Evolutionary conservation across 2,329 filamentous ascomycete genomes (phyloP), one percentile per base, ranked within the genome.

Genomic region (Colletotrichum eleusines): DNA sequence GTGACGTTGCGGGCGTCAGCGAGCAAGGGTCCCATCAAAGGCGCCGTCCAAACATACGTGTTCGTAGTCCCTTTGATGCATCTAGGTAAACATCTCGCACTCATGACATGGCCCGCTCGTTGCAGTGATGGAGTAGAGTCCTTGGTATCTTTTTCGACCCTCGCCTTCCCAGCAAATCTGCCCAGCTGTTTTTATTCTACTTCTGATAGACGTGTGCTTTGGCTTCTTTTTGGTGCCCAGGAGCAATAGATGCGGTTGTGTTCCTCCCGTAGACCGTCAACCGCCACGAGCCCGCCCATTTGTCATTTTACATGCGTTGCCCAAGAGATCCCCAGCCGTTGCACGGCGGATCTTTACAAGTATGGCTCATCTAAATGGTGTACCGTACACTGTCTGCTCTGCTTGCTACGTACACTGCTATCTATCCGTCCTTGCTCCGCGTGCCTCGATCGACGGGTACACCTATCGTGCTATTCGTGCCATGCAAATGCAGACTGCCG

Each of bases 1-100:
- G 14, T 51, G n/a, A 26, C 16, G 23, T 20, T 53, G 59, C 59
- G 60, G 48, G 60, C 60, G 60, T 40, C 31, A 35, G 16, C 20
- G 46, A 42, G 60, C 60, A 53, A 26, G 35, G 60, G 48, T 40
- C 26, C 6, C 23, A 42, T 42, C 11, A 11, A 58, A n/a, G 23
- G 33, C 50, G 23, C n/a, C 14, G 44, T 20, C 44, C 42, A 33
- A 26, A 33, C 20, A 23, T 28, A 28, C 23, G 23, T 23, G 14
- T 26, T 14, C 16, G n/a, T 28, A 42, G 8, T 18, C 20, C 14
- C 26, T 53, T 53, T 20, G 28, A 20, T 23, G 11, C 20, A 55
- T 35, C 11, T 55, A n/a, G n/a, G n/a, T n/a, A 55, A 23, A n/a
- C 31, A 55, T 23, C 5, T n/a, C 31, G 16, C n/a, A 28, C n/a